Evolutionary conservation across 768 basidiomycete species (phyloP), one percentile per base, ranked within the genome.

Genomic region (Phlebiopsis flavidoalba): DNA sequence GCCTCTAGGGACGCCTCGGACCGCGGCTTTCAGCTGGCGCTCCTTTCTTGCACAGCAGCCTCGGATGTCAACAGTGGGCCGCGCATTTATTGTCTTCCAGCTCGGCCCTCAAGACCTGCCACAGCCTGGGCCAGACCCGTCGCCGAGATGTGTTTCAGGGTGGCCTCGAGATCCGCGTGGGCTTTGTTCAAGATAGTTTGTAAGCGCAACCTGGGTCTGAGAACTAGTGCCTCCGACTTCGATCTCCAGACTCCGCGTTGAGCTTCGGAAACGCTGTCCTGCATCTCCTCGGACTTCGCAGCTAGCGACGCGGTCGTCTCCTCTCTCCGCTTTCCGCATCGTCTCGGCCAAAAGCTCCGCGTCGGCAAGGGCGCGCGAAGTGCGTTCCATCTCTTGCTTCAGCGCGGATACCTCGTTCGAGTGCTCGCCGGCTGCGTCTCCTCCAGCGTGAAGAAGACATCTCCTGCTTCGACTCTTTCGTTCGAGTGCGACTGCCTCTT

Each of bases 381-480:
- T 22, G 5, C 36, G 46, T 17, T 53, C 49, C 12, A 62, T n/a
- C 36, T 58, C 57, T 8, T 46, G 19, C 37, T 52, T 40, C 19
- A 62, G 57, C 40, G 35, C 33, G n/a, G 48, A 43, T 0, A 62
- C 31, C 45, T 62, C 50, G 7, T 3, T 33, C 3, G 51, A 11
- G 15, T 51, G 36, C 22, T 53, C 51, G 12, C 22, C n/a, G n/a
- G 35, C 4, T 31, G 61, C 12, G 47, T 40, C 11, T 36, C 36
- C n/a, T 62, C 57, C 0, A 62, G 52, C 22, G n/a, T n/a, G 56
- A 24, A 15, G 51, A 33, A 2, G 57, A 14, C 1, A 49, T 22
- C 21, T 58, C 49, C n/a, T 58, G 26, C 21, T 62, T 62, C 24
- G 51, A 49, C 8, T n/a, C n/a, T 47, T 8, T 3, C 57, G 61